Evolutionary conservation across 192 early-diverging fungal genomes (phyloP).

Genomic region (Kickxella alabastrina): DNA sequence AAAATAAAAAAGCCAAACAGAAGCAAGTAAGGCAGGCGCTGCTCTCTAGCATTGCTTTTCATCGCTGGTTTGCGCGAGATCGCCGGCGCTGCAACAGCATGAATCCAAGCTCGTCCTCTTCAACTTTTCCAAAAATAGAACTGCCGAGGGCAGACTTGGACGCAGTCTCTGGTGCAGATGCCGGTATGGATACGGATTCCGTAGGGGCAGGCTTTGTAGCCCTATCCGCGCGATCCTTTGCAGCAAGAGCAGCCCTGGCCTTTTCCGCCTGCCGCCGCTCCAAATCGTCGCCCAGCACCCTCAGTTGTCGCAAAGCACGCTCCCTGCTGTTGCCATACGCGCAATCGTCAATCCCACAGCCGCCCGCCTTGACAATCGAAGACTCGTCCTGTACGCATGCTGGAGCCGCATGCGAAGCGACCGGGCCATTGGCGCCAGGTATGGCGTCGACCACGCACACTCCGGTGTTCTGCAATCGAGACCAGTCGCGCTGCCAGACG

Average conservation of each 20-base stretch:
- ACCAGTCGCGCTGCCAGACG: conserved; percentile 36
- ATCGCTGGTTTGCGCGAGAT: conserved; percentile 9
- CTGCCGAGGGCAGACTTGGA: background rate
- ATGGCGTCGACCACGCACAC: conserved; percentile 1
- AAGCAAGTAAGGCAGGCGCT: too few species aligned
- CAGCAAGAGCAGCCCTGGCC: background rate
- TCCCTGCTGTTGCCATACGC: background rate
- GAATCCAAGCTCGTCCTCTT: conserved; percentile 33
- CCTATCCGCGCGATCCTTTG: background rate
- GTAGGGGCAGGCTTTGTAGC: background rate
- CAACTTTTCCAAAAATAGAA: background rate
- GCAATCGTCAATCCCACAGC: background rate
- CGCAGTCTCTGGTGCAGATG: background rate
- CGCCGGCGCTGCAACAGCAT: conserved; percentile 21
- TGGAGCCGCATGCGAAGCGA: too few species aligned
- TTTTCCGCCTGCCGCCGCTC: conserved; percentile 4
- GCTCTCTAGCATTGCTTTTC: too few species aligned
- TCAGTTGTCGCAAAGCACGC: conserved; percentile 8
- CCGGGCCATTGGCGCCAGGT: too few species aligned
- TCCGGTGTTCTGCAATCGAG: conserved; percentile 13
- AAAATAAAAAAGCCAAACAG: too few species aligned
- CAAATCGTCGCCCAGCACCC: conserved; percentile 3
- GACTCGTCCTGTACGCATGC: background rate
- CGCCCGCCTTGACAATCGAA: background rate
- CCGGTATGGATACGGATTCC: background rate